Base-by-base conservation (phyloP, 2,329 filamentous ascomycete genomes). In the Fusarium armeniacum region DNA sequence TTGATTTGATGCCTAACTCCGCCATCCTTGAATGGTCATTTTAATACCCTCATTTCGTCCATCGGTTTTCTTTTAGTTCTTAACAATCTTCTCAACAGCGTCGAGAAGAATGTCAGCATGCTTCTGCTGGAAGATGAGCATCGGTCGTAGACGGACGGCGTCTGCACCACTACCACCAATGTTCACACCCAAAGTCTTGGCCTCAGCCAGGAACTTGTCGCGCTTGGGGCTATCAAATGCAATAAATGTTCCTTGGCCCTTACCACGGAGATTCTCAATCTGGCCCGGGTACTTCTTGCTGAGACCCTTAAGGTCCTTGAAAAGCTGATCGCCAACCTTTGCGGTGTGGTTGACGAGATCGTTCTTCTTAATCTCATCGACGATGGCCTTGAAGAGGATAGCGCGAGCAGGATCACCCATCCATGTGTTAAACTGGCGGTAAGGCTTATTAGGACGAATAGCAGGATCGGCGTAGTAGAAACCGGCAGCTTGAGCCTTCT, bases 391-490 rank as follows among this genome's bases (percentile, higher is more conserved):
- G 90, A 97, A 97, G 71, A 97, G 86, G 64, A 97, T 83, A 18
- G 92, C 93, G 64, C 93, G 90, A 16, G 91, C 90, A 18, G 94
- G 94, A 82, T 97, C 94, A 75, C 94, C 94, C 91, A 97, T 97
- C 94, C 94, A 97, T 50, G 93, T 97, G 86, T 97, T 97, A 87
- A 97, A 97, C 82, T 97, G 94, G 67, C 94, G 90, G 85, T 97
- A 97, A 8, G 94, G 92, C 86, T 94, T 94, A 85, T 97, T 97
- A 67, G 94, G 94, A 15, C 92, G 87, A 73, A 97, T 86, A 43
- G 88, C 89, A 12, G 89, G 87, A 85, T 96, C 91, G 65, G 91
- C 91, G 78, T 90, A 97, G 86, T 96, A 97, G 86, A 95, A 97
- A 35, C 94, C 94, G 9, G 94, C 94, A 3, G 94, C 93, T 83